A percentile compares a stretch with the other conserved stretches of the same genome.
These are phyloP conservation scores for Rhizomucor pusillus DNA, from an alignment of 371 early-diverging fungal genomes.

Conservation along the genomic window DNA sequence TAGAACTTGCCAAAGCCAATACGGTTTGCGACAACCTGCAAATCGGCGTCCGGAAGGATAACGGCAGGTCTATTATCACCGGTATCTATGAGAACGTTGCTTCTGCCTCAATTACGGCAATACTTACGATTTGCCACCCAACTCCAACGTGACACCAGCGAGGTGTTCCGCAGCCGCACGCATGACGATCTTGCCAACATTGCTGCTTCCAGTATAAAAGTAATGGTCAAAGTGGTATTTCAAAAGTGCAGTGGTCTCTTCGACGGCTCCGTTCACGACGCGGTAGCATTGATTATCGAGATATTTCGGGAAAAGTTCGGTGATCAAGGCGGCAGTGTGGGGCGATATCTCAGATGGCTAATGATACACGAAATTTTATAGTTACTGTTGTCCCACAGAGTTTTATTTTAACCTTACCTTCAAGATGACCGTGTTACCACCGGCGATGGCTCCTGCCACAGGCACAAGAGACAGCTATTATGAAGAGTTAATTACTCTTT, in stretches of 20 bases:
- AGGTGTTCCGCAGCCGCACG: conserved; percentile 72
- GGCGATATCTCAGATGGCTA: conserved; percentile 76
- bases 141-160: conserved; percentile 77
- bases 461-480: conserved; percentile 64
- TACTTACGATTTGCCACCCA: conserved; percentile 80
- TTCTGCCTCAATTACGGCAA: background rate
- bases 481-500: conserved; percentile 41
- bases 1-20: conserved; percentile 78
- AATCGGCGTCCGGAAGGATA: conserved; percentile 63
- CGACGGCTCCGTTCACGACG: conserved; percentile 78
- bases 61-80: conserved; percentile 55
- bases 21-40: conserved; percentile 64
- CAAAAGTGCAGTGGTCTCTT: conserved; percentile 76
- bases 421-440: conserved; percentile 77
- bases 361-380: background rate
- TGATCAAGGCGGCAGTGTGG: conserved; percentile 66
- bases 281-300: conserved; percentile 66
- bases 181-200: conserved; percentile 79
- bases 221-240: conserved; percentile 77
- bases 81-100: background rate
- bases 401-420: conserved; percentile 40
- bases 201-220: conserved; percentile 84
- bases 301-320: conserved; percentile 67
- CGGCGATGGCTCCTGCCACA: conserved; percentile 80
- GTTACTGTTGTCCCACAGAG: background rate